Evolutionary conservation across 148 eudicot species (phyloP).

Genomic region (Suaeda aralocaspica): DNA sequence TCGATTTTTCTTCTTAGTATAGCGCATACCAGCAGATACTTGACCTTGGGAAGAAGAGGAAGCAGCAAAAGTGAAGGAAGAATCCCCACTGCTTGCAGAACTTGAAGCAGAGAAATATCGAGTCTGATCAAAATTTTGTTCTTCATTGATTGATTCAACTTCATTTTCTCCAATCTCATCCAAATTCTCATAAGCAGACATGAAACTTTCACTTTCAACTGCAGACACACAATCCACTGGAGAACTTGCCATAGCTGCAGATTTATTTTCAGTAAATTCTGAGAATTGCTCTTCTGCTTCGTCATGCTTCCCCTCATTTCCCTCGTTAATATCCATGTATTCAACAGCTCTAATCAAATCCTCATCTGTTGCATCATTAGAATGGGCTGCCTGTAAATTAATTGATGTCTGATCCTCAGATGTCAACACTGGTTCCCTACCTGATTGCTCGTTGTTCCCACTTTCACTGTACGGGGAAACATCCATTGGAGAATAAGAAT

Average conservation of each 20-base stretch:
- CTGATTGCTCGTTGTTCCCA: constrained; percentile 27
- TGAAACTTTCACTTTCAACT: constrained; percentile 71
- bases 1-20: constrained; percentile 60
- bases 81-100: constrained; percentile 37
- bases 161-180: constrained; percentile 52
- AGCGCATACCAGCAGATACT: constrained; percentile 37
- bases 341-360: constrained; percentile 52
- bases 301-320: constrained; percentile 27
- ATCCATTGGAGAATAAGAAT: constrained; percentile 89
- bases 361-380: constrained; percentile 41
- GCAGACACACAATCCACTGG: constrained; percentile 41
- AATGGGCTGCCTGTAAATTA: constrained; percentile 24
- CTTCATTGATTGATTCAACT: constrained; percentile 46
- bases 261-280: constrained; percentile 23
- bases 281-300: constrained; percentile 32
- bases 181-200: constrained; percentile 57
- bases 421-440: constrained; percentile 46
- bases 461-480: constrained; percentile 70
- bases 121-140: constrained; percentile 39
- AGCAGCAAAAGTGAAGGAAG: constrained; percentile 67
- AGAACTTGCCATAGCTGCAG: constrained; percentile 30
- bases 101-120: constrained; percentile 48
- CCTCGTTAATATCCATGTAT: constrained; percentile 44
- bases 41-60: constrained; percentile 50
- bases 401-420: constrained; percentile 30